Evolutionary conservation across 768 basidiomycete genomes (phyloP).

Genomic region (Leucosporidium yakuticum): DNA sequence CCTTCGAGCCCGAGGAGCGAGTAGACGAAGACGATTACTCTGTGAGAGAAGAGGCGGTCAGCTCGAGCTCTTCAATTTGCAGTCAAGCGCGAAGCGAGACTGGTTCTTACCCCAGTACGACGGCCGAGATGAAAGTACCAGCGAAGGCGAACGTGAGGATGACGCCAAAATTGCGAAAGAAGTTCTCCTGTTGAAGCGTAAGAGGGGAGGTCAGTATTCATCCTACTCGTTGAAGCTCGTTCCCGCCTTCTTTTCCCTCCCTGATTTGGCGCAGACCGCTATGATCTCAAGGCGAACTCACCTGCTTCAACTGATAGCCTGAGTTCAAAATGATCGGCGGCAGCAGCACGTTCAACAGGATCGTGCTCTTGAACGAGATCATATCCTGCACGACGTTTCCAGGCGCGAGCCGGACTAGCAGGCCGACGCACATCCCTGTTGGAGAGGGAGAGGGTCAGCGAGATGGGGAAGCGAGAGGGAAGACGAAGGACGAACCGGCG

Average conservation of each 20-base stretch:
- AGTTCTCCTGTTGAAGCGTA: conserved; percentile 66
- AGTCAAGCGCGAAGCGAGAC: neutral
- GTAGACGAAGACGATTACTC: conserved; percentile 88
- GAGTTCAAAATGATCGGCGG: conserved; percentile 98
- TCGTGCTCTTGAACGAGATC: conserved; percentile 68
- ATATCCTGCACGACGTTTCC: conserved; percentile 94
- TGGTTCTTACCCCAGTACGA: conserved; percentile 80
- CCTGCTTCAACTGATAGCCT: conserved; percentile 96
- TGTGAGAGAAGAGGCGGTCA: conserved; percentile 40
- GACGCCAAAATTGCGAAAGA: conserved; percentile 96
- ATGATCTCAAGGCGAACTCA: conserved; percentile 46
- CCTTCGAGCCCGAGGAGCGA: conserved; percentile 88
- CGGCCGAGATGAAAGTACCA: conserved; percentile 92
- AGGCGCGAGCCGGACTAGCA: conserved; percentile 80
- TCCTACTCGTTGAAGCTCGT: too few relatives aligned
- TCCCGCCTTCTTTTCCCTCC: too few relatives aligned
- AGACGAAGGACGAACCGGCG: conserved; percentile 50
- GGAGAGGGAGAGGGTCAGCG: neutral
- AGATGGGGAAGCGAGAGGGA: neutral
- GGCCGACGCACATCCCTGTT: conserved; percentile 79
- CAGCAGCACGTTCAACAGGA: conserved; percentile 96
- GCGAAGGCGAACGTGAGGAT: conserved; percentile 79
- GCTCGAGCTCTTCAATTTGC: neutral
- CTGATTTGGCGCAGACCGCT: too few relatives aligned
- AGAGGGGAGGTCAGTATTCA: neutral